Evolutionary conservation across 257 asterid species (phyloP).

Genomic region (Fraxinus quadrangulata): DNA sequence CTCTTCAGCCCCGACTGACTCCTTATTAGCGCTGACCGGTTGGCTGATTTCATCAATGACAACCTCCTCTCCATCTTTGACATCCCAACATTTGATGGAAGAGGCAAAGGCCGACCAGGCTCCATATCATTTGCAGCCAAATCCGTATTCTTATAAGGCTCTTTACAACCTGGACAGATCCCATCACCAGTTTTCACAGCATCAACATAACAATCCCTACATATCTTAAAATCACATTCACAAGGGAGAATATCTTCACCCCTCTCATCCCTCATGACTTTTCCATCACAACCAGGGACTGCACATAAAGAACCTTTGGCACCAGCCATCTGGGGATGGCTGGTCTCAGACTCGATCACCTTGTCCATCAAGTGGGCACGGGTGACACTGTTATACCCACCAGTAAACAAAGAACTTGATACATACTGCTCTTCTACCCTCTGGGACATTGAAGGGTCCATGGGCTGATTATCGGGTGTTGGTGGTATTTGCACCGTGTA

Average conservation of each 20-base stretch:
- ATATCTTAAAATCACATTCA: constrained; percentile 38
- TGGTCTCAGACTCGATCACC: constrained; percentile 35
- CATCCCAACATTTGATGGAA: constrained; percentile 19
- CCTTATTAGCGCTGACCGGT: constrained; percentile 13
- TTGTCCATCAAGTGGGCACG: constrained; percentile 42
- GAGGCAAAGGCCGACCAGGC: constrained; percentile 8
- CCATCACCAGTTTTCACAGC: constrained; percentile 36
- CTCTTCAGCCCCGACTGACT: constrained; percentile 19
- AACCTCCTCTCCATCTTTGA: constrained; percentile 23
- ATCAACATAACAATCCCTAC: constrained; percentile 35
- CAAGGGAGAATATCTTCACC: constrained; percentile 38
- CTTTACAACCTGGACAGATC: constrained; percentile 38
- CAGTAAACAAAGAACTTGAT: constrained; percentile 36
- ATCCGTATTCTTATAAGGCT: constrained; percentile 32
- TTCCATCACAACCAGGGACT: constrained; percentile 35
- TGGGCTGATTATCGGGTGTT: constrained; percentile 38
- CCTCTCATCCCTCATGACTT: constrained; percentile 35
- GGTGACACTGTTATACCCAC: constrained; percentile 36
- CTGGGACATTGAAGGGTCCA: constrained; percentile 30
- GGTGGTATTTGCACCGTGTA: constrained; percentile 40
- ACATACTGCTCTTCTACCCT: constrained; percentile 40
- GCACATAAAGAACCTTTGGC: constrained; percentile 36
- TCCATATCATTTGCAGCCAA: constrained; percentile 22
- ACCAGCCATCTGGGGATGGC: constrained; percentile 41
- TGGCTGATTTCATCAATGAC: constrained; percentile 25